phyloP scores from a whole-genome alignment of 345 rosid species.

The Acer yangbiense region DNA sequence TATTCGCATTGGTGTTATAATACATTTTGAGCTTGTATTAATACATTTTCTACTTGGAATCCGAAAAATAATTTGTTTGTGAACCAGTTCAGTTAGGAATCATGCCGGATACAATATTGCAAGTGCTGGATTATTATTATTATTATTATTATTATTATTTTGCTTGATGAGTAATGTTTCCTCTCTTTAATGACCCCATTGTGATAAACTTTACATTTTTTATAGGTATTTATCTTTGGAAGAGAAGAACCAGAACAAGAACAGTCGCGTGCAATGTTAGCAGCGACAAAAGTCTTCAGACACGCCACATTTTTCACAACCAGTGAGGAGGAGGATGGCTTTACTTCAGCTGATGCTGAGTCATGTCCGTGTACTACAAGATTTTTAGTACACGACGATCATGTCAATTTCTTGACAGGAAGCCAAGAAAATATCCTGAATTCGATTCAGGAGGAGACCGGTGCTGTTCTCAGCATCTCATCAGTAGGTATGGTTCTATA shows the following conservation, averaged over 20 bases:
- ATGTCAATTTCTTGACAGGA: conserved; percentile 76
- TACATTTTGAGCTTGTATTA: too few relatives aligned
- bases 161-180: conserved; percentile 11
- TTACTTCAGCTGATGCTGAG: too few relatives aligned
- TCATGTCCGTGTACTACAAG: conserved; percentile 16
- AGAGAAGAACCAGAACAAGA: conserved; percentile 59
- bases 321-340: too few relatives aligned
- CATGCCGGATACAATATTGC: too few relatives aligned
- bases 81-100: too few relatives aligned
- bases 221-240: conserved; percentile 65
- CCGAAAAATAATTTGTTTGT: too few relatives aligned
- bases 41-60: too few relatives aligned
- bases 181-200: not conserved
- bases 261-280: conserved; percentile 67
- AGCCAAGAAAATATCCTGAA: conserved; percentile 75
- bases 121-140: too few relatives aligned
- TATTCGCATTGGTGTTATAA: too few relatives aligned
- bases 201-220: not conserved
- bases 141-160: too few relatives aligned
- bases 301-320: too few relatives aligned
- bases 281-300: too few relatives aligned
- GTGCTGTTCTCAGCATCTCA: conserved; percentile 67
- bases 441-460: conserved; percentile 68
- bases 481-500: conserved; percentile 51
- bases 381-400: conserved; percentile 68